These are phyloP conservation scores for Ceratobasidium sp. DNA, from an alignment of 1,284 basidiomycete species.

Conservation along the genomic window DNA sequence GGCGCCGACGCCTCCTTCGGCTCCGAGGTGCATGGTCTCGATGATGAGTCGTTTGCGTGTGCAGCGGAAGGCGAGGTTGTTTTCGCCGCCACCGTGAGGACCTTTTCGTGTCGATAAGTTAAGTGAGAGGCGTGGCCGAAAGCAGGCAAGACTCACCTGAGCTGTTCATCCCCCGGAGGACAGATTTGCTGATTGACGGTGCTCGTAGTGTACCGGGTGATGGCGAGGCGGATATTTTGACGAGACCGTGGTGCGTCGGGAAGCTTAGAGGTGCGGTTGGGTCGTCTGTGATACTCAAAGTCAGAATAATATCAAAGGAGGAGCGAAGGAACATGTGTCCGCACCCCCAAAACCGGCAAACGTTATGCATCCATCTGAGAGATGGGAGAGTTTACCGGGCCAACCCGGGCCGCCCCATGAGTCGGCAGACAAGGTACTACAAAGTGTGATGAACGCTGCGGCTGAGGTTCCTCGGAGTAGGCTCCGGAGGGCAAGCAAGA, in stretches of 20 bases:
- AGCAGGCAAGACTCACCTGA: conserved; percentile 46
- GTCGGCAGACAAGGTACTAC: conserved; percentile 57
- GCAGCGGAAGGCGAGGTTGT: conserved; percentile 95
- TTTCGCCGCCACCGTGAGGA: conserved; percentile 79
- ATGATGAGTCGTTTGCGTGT: conserved; percentile 89
- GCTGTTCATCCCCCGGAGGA: conserved; percentile 69
- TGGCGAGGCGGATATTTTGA: conserved; percentile 81
- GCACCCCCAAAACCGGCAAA: conserved; percentile 84
- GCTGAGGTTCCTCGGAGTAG: conserved; percentile 69
- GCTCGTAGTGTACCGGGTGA: conserved; percentile 75
- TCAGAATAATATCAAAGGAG: conserved; percentile 5
- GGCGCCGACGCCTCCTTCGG: conserved; percentile 92
- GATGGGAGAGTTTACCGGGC: conserved; percentile 83
- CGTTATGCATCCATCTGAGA: conserved; percentile 79
- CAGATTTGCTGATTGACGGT: conserved; percentile 81
- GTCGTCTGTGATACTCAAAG: conserved; percentile 64
- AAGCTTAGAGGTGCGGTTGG: conserved; percentile 76
- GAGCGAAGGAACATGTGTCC: conserved; percentile 53
- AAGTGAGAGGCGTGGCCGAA: conserved; percentile 1
- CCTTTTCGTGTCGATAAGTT: background rate
- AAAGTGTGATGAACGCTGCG: conserved; percentile 77
- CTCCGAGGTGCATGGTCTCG: conserved; percentile 93
- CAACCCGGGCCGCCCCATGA: conserved; percentile 72
- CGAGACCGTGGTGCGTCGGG: conserved; percentile 85
- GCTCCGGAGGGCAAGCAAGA: conserved; percentile 75